Evolutionary conservation across 116 monocot genomes (phyloP).

Genomic region (Papilionanthe hybrid): DNA sequence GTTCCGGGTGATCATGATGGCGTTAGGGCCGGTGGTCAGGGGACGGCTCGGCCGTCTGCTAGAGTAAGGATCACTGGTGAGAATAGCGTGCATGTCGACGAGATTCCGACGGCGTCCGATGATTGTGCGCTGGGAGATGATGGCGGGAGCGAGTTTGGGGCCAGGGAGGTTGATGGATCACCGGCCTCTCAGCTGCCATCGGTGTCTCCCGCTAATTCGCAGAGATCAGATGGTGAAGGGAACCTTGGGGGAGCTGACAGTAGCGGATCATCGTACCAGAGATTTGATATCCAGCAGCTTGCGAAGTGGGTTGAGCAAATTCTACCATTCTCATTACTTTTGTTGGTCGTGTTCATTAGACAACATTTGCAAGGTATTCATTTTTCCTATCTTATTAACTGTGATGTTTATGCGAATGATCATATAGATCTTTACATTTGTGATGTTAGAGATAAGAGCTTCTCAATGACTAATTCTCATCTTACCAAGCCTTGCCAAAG

Average conservation of each 20-base stretch:
- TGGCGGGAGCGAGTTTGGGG: not conserved
- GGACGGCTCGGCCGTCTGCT: conserved; percentile 8
- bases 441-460: not conserved
- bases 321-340: conserved; percentile 85
- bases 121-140: conserved; percentile 11
- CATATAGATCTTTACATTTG: not conserved
- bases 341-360: conserved; percentile 87
- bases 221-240: conserved; percentile 31
- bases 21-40: conserved; percentile 17
- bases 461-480: not conserved
- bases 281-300: conserved; percentile 89
- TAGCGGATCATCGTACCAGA: conserved; percentile 63
- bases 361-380: conserved; percentile 95
- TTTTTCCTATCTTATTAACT: not conserved
- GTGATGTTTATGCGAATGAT: not conserved
- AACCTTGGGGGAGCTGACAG: conserved; percentile 26
- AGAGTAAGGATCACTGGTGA: not conserved
- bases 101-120: not conserved
- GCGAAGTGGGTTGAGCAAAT: conserved; percentile 89
- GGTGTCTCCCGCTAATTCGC: not conserved
- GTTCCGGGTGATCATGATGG: conserved; percentile 51
- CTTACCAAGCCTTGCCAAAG: not conserved
- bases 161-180: not conserved
- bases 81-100: not conserved
- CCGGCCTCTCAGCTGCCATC: not conserved